A percentile compares a stretch with the other conserved stretches of the same genome.
Evolutionary conservation across 495 filamentous ascomycete species (phyloP).

Genomic region (Penicillium crystallinum): DNA sequence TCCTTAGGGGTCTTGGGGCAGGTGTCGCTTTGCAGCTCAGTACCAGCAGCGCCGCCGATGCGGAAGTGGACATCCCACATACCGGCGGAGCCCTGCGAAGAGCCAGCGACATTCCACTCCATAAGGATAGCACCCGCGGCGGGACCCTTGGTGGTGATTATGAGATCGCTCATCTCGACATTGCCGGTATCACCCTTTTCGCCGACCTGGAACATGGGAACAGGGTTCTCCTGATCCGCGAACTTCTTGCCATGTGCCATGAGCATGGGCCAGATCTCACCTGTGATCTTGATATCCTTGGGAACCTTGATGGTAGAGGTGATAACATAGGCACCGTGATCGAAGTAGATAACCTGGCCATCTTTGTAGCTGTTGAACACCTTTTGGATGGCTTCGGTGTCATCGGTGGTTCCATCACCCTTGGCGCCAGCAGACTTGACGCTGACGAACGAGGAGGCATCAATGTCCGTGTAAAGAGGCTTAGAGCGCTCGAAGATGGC

Average conservation of each 20-base stretch:
- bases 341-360: conserved; percentile 77
- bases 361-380: conserved; percentile 56
- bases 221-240: conserved; percentile 62
- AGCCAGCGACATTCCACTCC: conserved; percentile 79
- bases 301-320: conserved; percentile 81
- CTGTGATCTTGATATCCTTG: conserved; percentile 60
- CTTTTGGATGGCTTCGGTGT: conserved; percentile 62
- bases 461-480: conserved; percentile 57
- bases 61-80: conserved; percentile 95
- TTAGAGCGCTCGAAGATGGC: conserved; percentile 62
- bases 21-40: conserved; percentile 67
- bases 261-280: conserved; percentile 86
- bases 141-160: conserved; percentile 56
- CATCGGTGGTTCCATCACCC: conserved; percentile 64
- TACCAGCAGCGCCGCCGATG: conserved; percentile 74
- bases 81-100: conserved; percentile 62
- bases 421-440: conserved; percentile 72
- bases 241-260: conserved; percentile 75
- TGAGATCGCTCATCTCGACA: conserved; percentile 78
- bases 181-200: conserved; percentile 69
- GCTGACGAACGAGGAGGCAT: conserved; percentile 54
- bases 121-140: conserved; percentile 84
- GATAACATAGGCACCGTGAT: conserved; percentile 84
- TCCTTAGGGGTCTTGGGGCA: conserved; percentile 61
- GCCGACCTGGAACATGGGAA: conserved; percentile 63